These are phyloP conservation scores for Rhizopogon vinicolor DNA, from an alignment of 768 basidiomycete genomes.

Conservation along the genomic window DNA sequence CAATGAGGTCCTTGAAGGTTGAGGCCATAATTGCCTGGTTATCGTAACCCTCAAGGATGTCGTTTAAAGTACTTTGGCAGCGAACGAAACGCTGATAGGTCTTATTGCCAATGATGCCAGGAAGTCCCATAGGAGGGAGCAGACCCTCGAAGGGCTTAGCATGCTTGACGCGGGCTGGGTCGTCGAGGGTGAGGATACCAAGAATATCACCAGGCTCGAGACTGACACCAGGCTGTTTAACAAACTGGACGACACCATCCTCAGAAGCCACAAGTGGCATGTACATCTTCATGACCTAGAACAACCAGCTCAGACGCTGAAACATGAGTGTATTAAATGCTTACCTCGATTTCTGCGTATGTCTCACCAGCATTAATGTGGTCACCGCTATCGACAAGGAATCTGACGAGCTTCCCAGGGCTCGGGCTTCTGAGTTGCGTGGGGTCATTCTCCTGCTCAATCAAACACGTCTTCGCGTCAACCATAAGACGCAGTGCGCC, in stretches of 20 bases:
- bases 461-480: slow-evolving; percentile 95
- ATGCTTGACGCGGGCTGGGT: slow-evolving; percentile 94
- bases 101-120: slow-evolving; percentile 83
- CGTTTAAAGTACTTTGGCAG: slow-evolving; percentile 72
- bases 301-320: background rate
- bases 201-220: slow-evolving; percentile 96
- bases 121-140: slow-evolving; percentile 81
- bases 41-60: slow-evolving; percentile 95
- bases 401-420: slow-evolving; percentile 94
- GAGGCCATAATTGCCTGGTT: slow-evolving; percentile 88
- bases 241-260: slow-evolving; percentile 90
- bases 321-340: slow-evolving; percentile 13
- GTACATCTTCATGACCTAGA: slow-evolving; percentile 98
- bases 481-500: slow-evolving; percentile 90
- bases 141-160: slow-evolving; percentile 98
- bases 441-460: slow-evolving; percentile 99
- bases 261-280: slow-evolving; percentile 96
- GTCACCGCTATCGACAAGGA: slow-evolving; percentile 94
- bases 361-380: slow-evolving; percentile 95
- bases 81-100: slow-evolving; percentile 80
- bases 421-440: slow-evolving; percentile 94
- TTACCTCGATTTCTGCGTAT: slow-evolving; percentile 96
- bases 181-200: slow-evolving; percentile 94
- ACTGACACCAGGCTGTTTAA: slow-evolving; percentile 97
- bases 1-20: slow-evolving; percentile 82